These are phyloP conservation scores for Lactarius evosmus DNA, from an alignment of 768 basidiomycete species.

Conservation along the genomic window DNA sequence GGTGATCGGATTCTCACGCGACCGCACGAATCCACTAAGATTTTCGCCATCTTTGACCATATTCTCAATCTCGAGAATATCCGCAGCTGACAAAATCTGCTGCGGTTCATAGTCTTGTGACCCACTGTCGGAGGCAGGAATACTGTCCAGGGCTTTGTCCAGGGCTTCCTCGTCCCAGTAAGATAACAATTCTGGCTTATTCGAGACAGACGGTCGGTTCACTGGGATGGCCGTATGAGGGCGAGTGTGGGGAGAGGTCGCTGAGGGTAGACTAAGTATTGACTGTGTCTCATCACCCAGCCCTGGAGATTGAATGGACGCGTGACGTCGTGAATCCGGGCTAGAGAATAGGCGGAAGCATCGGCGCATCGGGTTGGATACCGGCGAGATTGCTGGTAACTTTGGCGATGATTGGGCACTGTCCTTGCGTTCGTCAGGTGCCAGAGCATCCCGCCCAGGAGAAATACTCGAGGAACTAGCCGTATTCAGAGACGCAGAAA, in stretches of 20 bases:
- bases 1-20: constrained; percentile 18
- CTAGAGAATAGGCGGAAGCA: constrained; percentile 67
- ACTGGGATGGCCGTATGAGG: constrained; percentile 12
- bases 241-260: neutral
- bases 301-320: constrained; percentile 45
- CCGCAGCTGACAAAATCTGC: constrained; percentile 64
- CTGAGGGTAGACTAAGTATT: constrained; percentile 43
- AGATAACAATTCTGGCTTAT: constrained; percentile 30
- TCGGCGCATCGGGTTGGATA: constrained; percentile 35
- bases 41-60: constrained; percentile 38
- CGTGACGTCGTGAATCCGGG: constrained; percentile 46
- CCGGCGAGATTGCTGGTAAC: constrained; percentile 17
- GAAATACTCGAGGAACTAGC: constrained; percentile 27
- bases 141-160: too few relatives aligned
- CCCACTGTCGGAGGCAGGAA: constrained; percentile 37
- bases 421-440: constrained; percentile 23
- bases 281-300: constrained; percentile 55
- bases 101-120: constrained; percentile 54
- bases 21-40: constrained; percentile 15
- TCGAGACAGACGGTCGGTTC: neutral
- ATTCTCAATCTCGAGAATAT: constrained; percentile 60
- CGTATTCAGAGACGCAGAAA: constrained; percentile 37
- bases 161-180: constrained; percentile 51
- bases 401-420: constrained; percentile 23
- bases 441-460: constrained; percentile 12